Percentiles rank a stretch among this genome's conserved stretches.
Conservation (phyloP, 805 yeast species). For the Candida andamanensis region DNA sequence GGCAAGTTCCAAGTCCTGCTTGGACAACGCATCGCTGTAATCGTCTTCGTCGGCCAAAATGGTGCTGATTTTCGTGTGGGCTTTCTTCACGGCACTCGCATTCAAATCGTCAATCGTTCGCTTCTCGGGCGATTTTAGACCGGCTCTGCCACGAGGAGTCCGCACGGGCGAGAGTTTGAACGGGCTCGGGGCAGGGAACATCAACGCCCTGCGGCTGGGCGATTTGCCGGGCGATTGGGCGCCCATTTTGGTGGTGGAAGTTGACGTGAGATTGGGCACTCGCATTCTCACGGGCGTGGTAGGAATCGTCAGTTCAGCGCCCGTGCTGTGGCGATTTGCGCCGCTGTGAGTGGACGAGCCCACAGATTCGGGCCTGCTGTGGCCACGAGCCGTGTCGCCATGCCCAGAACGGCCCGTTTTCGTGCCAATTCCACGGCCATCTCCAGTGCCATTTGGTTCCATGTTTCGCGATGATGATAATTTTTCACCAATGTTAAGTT, state of each 20-base stretch:
- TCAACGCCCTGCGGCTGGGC: slow-evolving; percentile 2
- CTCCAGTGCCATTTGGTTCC: too few species aligned
- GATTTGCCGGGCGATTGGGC: background rate
- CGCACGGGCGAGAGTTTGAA: slow-evolving; percentile 19
- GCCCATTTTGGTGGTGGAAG: slow-evolving; percentile 6
- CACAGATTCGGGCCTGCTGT: too few species aligned
- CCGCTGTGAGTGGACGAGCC: too few species aligned
- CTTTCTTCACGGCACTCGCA: slow-evolving; percentile 45
- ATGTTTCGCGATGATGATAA: too few species aligned
- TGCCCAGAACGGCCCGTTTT: background rate
- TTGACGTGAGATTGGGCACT: background rate
- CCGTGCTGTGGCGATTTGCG: too few species aligned
- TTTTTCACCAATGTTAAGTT: slow-evolving; percentile 96
- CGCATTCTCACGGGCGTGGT: slow-evolving; percentile 7
- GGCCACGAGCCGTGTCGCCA: too few species aligned
- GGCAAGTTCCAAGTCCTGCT: slow-evolving; percentile 42
- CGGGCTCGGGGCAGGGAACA: slow-evolving; percentile 2
- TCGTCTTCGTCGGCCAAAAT: slow-evolving; percentile 28
- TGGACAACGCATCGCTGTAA: slow-evolving; percentile 24
- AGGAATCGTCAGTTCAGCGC: too few species aligned
- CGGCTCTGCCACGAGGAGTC: slow-evolving; percentile 43
- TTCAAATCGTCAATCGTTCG: slow-evolving; percentile 36
- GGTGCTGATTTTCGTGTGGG: slow-evolving; percentile 29
- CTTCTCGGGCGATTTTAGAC: slow-evolving; percentile 40
- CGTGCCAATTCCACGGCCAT: background rate